Percentiles rank a stretch among this genome's conserved stretches.
Conservation (phyloP, 805 yeast species). For the Kockiozyma suomiensis region DNA sequence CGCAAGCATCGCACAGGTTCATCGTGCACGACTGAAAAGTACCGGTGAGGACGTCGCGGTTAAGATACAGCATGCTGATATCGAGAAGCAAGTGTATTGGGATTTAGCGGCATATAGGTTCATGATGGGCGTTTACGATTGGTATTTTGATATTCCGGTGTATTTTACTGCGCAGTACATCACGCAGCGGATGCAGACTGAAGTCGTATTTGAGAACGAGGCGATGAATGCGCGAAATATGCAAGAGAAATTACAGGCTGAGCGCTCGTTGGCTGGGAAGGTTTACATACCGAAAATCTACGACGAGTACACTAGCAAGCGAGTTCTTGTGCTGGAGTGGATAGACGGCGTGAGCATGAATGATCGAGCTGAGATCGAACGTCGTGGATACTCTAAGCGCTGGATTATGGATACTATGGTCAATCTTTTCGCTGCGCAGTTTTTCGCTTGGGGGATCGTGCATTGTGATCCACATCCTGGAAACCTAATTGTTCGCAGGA, state of each 20-base stretch:
- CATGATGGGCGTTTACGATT: constrained; percentile 56
- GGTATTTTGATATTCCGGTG: constrained; percentile 66
- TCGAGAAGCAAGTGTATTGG: constrained; percentile 59
- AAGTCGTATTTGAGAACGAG: constrained; percentile 64
- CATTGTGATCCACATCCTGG: constrained; percentile 87
- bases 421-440: constrained; percentile 57
- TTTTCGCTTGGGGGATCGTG: constrained; percentile 66
- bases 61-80: constrained; percentile 67
- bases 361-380: constrained; percentile 49
- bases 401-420: constrained; percentile 55
- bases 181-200: constrained; percentile 58
- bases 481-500: constrained; percentile 58
- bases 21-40: constrained; percentile 51
- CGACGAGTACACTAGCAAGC: constrained; percentile 49
- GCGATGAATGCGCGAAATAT: constrained; percentile 53
- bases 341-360: constrained; percentile 67
- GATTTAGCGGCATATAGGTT: constrained; percentile 63
- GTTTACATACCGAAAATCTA: constrained; percentile 62
- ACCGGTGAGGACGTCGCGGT: constrained; percentile 61
- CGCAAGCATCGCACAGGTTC: constrained; percentile 77
- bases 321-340: constrained; percentile 72
- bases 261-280: constrained; percentile 46
- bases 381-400: constrained; percentile 45
- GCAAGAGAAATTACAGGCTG: constrained; percentile 46
- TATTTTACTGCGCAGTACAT: constrained; percentile 59